Evolutionary conservation across 2,329 filamentous ascomycete genomes (phyloP).

Genomic region (Chaetomium sp.): DNA sequence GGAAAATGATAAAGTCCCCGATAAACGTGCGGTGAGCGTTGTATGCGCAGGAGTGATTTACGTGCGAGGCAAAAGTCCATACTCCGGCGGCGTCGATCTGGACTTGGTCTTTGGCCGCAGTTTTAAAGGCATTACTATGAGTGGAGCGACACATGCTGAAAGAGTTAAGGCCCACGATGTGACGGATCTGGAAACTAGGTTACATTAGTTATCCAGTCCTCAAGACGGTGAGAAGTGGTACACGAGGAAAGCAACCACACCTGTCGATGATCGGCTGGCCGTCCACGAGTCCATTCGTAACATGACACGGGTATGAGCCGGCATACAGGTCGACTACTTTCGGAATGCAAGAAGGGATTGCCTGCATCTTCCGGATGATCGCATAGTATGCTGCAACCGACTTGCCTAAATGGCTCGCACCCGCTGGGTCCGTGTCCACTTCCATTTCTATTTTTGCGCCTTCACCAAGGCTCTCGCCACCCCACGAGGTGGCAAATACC

Average conservation of each 20-base stretch:
- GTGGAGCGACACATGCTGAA: slow-evolving; percentile 30
- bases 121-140: slow-evolving; percentile 19
- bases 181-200: slow-evolving; percentile 37
- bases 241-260: background rate
- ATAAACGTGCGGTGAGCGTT: slow-evolving; percentile 46
- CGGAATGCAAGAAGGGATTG: slow-evolving; percentile 9
- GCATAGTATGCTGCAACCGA: slow-evolving; percentile 15
- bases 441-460: background rate
- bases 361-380: slow-evolving; percentile 6
- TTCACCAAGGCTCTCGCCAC: slow-evolving; percentile 17
- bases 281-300: background rate
- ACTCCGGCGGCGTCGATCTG: slow-evolving; percentile 33
- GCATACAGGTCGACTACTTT: slow-evolving; percentile 8
- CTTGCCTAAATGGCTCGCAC: no score
- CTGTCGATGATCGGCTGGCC: slow-evolving; percentile 23
- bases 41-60: slow-evolving; percentile 47
- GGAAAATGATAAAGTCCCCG: slow-evolving; percentile 38
- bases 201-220: background rate
- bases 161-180: slow-evolving; percentile 37
- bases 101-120: background rate
- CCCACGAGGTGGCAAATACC: slow-evolving; percentile 40
- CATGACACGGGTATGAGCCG: slow-evolving; percentile 38
- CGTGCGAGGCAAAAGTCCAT: slow-evolving; percentile 39
- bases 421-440: background rate
- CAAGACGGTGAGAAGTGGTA: background rate